Evolutionary conservation across 2,329 filamentous ascomycete species (phyloP).

Genomic region (Aspergillus sp.): DNA sequence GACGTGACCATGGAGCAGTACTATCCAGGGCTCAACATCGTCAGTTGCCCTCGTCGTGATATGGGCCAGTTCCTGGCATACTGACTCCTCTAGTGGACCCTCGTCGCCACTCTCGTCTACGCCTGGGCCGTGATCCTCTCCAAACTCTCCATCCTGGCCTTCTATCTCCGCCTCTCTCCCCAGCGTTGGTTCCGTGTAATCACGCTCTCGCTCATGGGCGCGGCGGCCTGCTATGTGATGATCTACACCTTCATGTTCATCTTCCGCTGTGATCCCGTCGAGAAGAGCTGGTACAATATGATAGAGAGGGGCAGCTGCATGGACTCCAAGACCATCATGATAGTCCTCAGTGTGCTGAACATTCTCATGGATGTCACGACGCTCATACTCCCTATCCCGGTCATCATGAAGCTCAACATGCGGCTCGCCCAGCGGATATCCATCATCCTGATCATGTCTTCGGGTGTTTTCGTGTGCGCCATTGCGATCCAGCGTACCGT

Average conservation of each 20-base stretch:
- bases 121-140: neutral
- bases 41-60: neutral
- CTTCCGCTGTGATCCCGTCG: neutral
- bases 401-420: constrained; percentile 1
- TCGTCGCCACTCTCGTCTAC: neutral
- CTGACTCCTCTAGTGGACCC: neutral
- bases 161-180: neutral
- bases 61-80: neutral
- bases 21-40: neutral
- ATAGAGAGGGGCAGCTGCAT: neutral
- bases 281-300: neutral
- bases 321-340: neutral
- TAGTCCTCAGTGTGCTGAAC: neutral
- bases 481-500: neutral
- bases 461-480: neutral
- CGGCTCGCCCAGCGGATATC: neutral
- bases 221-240: neutral
- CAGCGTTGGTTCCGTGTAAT: neutral
- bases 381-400: neutral
- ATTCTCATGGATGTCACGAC: neutral
- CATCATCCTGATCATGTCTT: neutral
- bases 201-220: neutral
- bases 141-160: neutral
- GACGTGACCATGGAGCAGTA: neutral
- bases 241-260: neutral